A percentile compares a stretch with the other conserved stretches of the same genome.
Evolutionary conservation across 225 moss, liverwort and hornwort genomes (phyloP).

Genomic region (Marchantia polymorpha): DNA sequence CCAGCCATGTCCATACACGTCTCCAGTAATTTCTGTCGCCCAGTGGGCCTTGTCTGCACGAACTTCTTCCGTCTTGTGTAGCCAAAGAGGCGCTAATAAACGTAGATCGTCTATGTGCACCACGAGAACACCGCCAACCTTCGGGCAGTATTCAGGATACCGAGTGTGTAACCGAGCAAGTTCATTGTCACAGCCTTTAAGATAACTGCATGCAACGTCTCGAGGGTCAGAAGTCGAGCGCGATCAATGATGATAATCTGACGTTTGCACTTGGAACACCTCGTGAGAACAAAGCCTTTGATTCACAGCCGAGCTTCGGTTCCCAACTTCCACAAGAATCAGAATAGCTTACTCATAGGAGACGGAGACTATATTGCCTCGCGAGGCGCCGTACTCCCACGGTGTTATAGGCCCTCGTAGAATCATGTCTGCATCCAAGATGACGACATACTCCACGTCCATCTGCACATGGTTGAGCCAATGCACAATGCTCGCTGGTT

Average conservation of each 20-base stretch:
- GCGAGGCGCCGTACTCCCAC: slow-evolving; percentile 83
- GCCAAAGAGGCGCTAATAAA: slow-evolving; percentile 81
- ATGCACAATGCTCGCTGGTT: slow-evolving; percentile 91
- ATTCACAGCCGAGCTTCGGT: background rate
- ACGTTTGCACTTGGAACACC: background rate
- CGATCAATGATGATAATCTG: background rate
- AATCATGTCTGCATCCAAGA: slow-evolving; percentile 96
- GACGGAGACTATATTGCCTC: slow-evolving; percentile 74
- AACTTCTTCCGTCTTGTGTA: slow-evolving; percentile 91
- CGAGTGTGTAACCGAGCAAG: slow-evolving; percentile 76
- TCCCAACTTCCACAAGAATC: background rate
- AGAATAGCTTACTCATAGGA: slow-evolving; percentile 64
- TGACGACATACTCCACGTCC: slow-evolving; percentile 83
- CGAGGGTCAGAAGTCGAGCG: background rate
- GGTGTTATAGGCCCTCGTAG: slow-evolving; percentile 76
- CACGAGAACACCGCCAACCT: slow-evolving; percentile 88
- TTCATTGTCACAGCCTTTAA: slow-evolving; percentile 88
- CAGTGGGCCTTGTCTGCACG: slow-evolving; percentile 86
- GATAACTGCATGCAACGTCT: slow-evolving; percentile 60
- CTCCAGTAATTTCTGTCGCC: slow-evolving; percentile 84
- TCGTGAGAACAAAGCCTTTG: too few species aligned
- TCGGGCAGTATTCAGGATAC: slow-evolving; percentile 82
- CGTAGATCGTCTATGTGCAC: slow-evolving; percentile 93
- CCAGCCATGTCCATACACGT: slow-evolving; percentile 87
- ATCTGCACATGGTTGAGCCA: slow-evolving; percentile 89